These are phyloP conservation scores for Blastomyces emzantsi DNA, from an alignment of 2,329 filamentous ascomycete species.

Conservation along the genomic window DNA sequence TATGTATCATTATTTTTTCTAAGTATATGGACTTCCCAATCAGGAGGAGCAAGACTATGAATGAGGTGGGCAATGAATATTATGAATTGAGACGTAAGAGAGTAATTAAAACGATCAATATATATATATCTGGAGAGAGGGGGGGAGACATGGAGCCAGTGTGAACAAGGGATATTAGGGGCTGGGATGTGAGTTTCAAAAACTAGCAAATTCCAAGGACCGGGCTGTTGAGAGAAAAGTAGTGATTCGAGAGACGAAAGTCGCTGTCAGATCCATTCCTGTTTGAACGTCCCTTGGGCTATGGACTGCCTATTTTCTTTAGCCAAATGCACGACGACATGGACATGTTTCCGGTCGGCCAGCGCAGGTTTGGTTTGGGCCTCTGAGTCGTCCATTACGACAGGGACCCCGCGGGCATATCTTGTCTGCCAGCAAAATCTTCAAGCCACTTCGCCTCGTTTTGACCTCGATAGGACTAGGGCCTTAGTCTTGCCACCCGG, in stretches of 20 bases:
- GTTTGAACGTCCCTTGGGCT: not conserved
- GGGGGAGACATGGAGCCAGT: not conserved
- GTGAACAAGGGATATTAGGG: not conserved
- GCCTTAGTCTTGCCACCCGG: slow-evolving; percentile 1
- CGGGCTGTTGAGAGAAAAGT: not conserved
- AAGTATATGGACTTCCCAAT: not conserved
- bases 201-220: not conserved
- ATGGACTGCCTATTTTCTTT: not conserved
- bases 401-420: not conserved
- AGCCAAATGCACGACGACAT: not conserved
- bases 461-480: not conserved
- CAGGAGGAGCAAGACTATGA: not conserved
- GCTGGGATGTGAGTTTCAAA: not conserved
- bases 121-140: too few relatives aligned
- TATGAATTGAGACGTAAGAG: not conserved
- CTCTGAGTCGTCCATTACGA: not conserved
- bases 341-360: not conserved
- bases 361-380: not conserved
- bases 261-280: not conserved
- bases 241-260: not conserved
- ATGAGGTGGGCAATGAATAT: not conserved
- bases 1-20: not conserved
- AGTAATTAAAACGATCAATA: not conserved
- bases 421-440: not conserved
- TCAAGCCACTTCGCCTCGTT: not conserved